Percentiles rank a stretch among this genome's conserved stretches.
These are phyloP conservation scores for Aspergillus latus DNA, from an alignment of 2,329 filamentous ascomycete species.

Conservation along the genomic window DNA sequence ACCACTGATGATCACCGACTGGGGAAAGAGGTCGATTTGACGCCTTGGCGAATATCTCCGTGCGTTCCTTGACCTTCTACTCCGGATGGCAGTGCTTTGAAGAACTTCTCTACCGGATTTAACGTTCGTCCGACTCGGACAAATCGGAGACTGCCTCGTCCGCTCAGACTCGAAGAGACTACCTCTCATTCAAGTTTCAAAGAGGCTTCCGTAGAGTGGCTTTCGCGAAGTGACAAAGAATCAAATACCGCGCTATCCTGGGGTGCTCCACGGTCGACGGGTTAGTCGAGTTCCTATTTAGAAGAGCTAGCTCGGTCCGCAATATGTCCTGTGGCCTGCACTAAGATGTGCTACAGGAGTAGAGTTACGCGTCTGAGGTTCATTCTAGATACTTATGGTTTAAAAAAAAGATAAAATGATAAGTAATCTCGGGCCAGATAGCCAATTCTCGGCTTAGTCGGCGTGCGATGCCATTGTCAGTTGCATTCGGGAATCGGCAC, in stretches of 20 bases:
- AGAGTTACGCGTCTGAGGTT: too few species aligned
- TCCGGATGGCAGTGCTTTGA: too few species aligned
- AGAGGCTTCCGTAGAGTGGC: neutral
- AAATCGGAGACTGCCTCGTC: neutral
- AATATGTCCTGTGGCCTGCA: neutral
- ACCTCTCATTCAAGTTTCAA: neutral
- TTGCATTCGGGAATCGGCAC: constrained; percentile 27
- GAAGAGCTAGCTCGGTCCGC: neutral
- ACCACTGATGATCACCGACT: neutral
- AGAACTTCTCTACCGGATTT: too few species aligned
- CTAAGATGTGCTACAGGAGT: too few species aligned
- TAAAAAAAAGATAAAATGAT: neutral
- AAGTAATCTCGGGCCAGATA: neutral
- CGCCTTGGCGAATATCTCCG: neutral
- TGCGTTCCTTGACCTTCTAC: neutral
- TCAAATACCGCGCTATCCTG: neutral
- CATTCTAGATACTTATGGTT: too few species aligned
- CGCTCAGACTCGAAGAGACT: neutral
- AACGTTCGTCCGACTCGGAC: neutral
- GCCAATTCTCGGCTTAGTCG: neutral
- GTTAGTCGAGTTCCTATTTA: neutral
- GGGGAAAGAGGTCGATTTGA: neutral
- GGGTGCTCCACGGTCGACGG: neutral
- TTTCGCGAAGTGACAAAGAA: neutral
- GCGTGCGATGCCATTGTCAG: neutral